These are phyloP conservation scores for carrot (Daucus carota) DNA, from an alignment of 129 eudicot genomes.

Conservation along the genomic window DH1_v3.0 NC_030387.2:38712001-38712500, in stretches of 20 bases:
- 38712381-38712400: constrained; percentile 58
- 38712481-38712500: constrained; percentile 36
- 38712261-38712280: constrained; percentile 53
- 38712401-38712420: constrained; percentile 63
- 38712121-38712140: neutral
- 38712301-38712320: neutral
- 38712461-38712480: constrained; percentile 28
- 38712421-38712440: constrained; percentile 46
- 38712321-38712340: constrained; percentile 12
- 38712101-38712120: neutral
- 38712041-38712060: neutral
- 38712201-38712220: neutral
- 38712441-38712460: constrained; percentile 34
- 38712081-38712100: neutral
- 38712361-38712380: constrained; percentile 96
- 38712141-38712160: neutral
- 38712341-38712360: constrained; percentile 47
- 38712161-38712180: no score
- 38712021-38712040: neutral
- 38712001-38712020: constrained; percentile 1
- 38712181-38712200: neutral
- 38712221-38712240: neutral
- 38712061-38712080: neutral
- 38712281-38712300: constrained; percentile 17
- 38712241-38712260: constrained; percentile 33